Evolutionary conservation across 345 rosid species (phyloP).

Genomic region (Clausena lansium): DNA sequence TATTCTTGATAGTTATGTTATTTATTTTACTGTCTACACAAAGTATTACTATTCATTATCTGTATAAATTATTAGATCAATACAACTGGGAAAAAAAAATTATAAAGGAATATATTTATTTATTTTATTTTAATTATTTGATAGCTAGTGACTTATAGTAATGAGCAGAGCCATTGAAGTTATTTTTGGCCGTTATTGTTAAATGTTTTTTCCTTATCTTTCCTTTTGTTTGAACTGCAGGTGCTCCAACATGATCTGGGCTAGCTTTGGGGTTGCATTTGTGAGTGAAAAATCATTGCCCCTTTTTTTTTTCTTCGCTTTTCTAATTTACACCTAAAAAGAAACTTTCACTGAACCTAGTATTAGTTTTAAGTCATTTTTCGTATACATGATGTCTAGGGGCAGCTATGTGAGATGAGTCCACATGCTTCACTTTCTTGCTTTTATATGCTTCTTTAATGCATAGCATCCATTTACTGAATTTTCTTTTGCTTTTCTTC

Average conservation of each 20-base stretch:
- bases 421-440: neutral
- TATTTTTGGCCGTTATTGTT: neutral
- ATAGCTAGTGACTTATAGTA: neutral
- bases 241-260: slow-evolving; percentile 60
- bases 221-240: slow-evolving; percentile 31
- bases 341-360: neutral
- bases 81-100: neutral
- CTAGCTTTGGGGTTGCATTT: slow-evolving; percentile 75
- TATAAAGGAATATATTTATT: neutral
- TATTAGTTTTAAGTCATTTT: neutral
- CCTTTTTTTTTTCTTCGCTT: neutral
- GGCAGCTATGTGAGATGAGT: neutral
- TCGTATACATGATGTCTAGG: neutral
- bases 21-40: neutral
- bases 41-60: neutral
- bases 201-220: neutral
- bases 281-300: slow-evolving; percentile 46
- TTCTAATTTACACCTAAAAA: neutral
- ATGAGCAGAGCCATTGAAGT: neutral
- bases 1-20: neutral
- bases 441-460: neutral
- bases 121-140: neutral
- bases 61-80: neutral
- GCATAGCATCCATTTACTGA: slow-evolving; percentile 1
- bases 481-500: slow-evolving; percentile 7